These are phyloP conservation scores for Ophiorrhiza pumila DNA, from an alignment of 257 asterid genomes.

Conservation along the genomic window DNA sequence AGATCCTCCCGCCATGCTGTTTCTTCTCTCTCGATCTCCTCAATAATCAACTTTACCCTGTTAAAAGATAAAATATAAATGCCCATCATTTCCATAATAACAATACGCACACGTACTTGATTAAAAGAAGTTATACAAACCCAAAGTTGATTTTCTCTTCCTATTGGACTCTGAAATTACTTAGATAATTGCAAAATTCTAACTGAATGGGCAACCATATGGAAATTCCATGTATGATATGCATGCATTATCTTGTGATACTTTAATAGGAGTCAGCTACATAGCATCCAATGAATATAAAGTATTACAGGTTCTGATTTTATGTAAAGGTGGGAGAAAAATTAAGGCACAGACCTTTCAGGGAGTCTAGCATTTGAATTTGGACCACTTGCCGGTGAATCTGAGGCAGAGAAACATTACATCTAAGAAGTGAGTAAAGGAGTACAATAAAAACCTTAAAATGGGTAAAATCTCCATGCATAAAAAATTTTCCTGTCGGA, in stretches of 20 bases:
- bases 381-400: conserved; percentile 57
- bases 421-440: background rate
- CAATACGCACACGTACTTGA: background rate
- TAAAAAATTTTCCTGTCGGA: background rate
- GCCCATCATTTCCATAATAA: background rate
- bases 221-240: background rate
- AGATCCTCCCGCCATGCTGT: conserved; percentile 85
- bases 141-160: background rate
- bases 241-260: background rate
- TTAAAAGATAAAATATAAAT: conserved; percentile 24
- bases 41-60: conserved; percentile 90
- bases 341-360: conserved; percentile 58
- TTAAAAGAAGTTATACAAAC: background rate
- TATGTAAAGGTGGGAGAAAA: background rate
- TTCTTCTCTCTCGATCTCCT: conserved; percentile 99
- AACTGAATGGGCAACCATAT: background rate
- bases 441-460: background rate
- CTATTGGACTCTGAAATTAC: background rate
- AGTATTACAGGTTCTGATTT: background rate
- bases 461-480: background rate
- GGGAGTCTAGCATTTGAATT: conserved; percentile 86
- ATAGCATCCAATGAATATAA: background rate
- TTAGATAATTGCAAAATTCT: background rate
- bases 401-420: conserved; percentile 38
- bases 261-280: background rate